Conservation (phyloP, 805 yeast genomes). For the Saccharomycopsis microspora region DNA sequence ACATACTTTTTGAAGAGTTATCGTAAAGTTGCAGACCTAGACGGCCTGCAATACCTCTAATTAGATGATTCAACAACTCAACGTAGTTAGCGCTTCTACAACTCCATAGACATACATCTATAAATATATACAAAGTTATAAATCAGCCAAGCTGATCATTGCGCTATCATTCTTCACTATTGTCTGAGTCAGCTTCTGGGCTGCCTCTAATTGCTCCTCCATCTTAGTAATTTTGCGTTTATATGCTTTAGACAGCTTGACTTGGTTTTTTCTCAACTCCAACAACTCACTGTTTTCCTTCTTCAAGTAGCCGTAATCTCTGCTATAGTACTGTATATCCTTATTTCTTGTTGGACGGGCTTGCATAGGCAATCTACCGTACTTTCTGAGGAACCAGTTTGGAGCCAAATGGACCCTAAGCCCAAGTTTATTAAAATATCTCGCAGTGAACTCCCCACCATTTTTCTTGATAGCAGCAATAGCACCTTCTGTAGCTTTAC, state of each 20-base stretch:
- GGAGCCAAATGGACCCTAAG: conserved; percentile 73
- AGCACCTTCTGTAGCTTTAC: conserved; percentile 68
- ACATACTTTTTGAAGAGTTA: too few relatives aligned
- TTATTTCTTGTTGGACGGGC: conserved; percentile 81
- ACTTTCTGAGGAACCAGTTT: conserved; percentile 49
- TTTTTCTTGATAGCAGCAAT: conserved; percentile 57
- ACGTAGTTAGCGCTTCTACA: too few relatives aligned
- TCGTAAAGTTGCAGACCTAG: too few relatives aligned
- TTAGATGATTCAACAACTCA: too few relatives aligned
- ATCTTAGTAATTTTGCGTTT: conserved; percentile 6
- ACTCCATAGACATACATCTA: too few relatives aligned
- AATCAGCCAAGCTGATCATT: conserved; percentile 7
- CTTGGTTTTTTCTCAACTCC: neutral
- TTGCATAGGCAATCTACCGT: conserved; percentile 71
- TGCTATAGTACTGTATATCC: conserved; percentile 69
- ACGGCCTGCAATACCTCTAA: too few relatives aligned
- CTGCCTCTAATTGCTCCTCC: conserved; percentile 8
- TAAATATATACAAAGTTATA: neutral
- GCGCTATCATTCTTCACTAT: conserved; percentile 5
- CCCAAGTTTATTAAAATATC: conserved; percentile 56
- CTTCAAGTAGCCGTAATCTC: conserved; percentile 63
- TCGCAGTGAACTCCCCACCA: conserved; percentile 68
- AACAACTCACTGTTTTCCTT: conserved; percentile 22
- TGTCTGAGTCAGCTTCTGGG: neutral
- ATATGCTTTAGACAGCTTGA: neutral